Evolutionary conservation across 208 protist species (phyloP).

Genomic region (Angomonas deanei): DNA sequence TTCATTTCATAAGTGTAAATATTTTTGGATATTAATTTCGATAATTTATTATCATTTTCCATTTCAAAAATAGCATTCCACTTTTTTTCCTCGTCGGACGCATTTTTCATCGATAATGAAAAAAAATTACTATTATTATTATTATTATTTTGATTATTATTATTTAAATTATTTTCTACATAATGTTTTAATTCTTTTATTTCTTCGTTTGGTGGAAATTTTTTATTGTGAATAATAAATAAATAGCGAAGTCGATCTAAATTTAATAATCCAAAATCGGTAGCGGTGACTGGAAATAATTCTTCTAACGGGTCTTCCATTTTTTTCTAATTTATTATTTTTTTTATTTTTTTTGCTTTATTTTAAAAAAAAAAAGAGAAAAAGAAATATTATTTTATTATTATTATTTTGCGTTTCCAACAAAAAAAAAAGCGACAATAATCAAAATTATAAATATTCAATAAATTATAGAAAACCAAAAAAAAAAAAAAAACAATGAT

Average conservation of each 20-base stretch:
- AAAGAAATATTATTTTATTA: not conserved
- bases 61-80: no score
- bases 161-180: not conserved
- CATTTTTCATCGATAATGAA: no score
- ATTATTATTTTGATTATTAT: not conserved
- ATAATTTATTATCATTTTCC: no score
- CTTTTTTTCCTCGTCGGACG: no score
- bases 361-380: slow-evolving; percentile 9
- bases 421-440: not conserved
- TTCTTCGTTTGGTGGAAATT: not conserved
- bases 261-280: not conserved
- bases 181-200: not conserved
- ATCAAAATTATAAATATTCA: not conserved
- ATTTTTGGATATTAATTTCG: not conserved
- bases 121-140: slow-evolving; percentile 1
- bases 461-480: not conserved
- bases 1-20: not conserved
- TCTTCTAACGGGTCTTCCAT: not conserved
- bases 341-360: slow-evolving; percentile 2
- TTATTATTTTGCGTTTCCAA: no score
- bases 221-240: not conserved
- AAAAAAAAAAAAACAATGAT: slow-evolving; percentile 4
- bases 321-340: not conserved
- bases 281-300: not conserved
- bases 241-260: not conserved